phyloP scores from a whole-genome alignment of 2,329 filamentous ascomycete species.

The Penicillium digitatum region DNA sequence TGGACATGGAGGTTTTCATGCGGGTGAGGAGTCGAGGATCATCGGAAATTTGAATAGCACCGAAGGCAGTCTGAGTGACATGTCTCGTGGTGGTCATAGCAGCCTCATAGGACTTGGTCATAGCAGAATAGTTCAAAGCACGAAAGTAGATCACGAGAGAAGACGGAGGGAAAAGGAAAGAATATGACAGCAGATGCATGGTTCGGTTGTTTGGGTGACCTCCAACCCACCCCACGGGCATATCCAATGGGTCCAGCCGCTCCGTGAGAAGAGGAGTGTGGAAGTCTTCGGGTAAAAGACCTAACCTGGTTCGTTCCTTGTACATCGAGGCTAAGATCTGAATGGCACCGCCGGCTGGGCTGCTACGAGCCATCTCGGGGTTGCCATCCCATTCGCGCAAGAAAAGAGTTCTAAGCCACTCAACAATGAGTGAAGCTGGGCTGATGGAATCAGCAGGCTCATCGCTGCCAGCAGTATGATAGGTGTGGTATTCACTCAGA shows the following conservation, averaged over 20 bases:
- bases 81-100: constrained; percentile 51
- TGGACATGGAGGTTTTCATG: constrained; percentile 63
- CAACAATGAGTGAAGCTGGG: constrained; percentile 36
- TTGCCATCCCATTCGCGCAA: constrained; percentile 77
- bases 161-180: constrained; percentile 71
- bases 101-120: constrained; percentile 75
- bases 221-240: constrained; percentile 68
- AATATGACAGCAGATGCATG: constrained; percentile 72
- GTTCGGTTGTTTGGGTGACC: constrained; percentile 59
- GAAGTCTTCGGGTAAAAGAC: constrained; percentile 67
- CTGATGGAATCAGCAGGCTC: constrained; percentile 20
- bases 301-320: constrained; percentile 64
- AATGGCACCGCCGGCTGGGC: constrained; percentile 71
- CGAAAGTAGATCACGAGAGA: constrained; percentile 80
- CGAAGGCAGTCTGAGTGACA: constrained; percentile 45
- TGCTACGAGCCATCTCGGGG: constrained; percentile 64
- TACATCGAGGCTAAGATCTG: constrained; percentile 69
- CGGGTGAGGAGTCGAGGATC: constrained; percentile 60
- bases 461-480: constrained; percentile 8
- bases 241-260: constrained; percentile 67
- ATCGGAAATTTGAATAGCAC: constrained; percentile 49
- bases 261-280: constrained; percentile 72
- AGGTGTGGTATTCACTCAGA: constrained; percentile 30
- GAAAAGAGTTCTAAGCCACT: constrained; percentile 61
- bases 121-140: constrained; percentile 78